A percentile compares a stretch with the other conserved stretches of the same genome.
phyloP scores from a whole-genome alignment of 805 yeast species.

The Monosporozyma aquatica region DNA sequence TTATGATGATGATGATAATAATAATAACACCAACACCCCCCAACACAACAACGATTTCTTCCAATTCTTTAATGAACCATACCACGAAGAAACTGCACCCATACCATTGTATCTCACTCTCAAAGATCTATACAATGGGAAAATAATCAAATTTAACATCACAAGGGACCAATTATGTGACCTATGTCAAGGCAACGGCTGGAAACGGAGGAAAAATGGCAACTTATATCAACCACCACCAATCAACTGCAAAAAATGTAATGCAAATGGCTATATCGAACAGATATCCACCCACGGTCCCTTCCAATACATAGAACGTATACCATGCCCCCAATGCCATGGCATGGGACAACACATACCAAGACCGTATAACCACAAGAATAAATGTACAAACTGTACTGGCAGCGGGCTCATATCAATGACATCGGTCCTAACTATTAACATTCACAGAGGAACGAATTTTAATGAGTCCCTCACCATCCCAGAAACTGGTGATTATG shows the following conservation, averaged over 20 bases:
- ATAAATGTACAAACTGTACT: slow-evolving; percentile 66
- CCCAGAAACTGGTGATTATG: slow-evolving; percentile 69
- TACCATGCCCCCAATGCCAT: slow-evolving; percentile 56
- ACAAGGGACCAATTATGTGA: slow-evolving; percentile 66
- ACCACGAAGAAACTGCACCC: background rate
- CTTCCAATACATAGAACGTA: slow-evolving; percentile 35
- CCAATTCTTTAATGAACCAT: slow-evolving; percentile 44
- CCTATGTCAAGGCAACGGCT: slow-evolving; percentile 70
- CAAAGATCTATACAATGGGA: slow-evolving; percentile 74
- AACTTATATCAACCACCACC: slow-evolving; percentile 36
- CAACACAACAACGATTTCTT: slow-evolving; percentile 65
- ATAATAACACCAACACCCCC: too few species aligned
- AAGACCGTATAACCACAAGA: slow-evolving; percentile 36
- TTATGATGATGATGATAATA: slow-evolving; percentile 35
- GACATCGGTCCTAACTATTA: slow-evolving; percentile 71
- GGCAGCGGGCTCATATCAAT: slow-evolving; percentile 52
- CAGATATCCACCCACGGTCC: slow-evolving; percentile 12
- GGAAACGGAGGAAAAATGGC: slow-evolving; percentile 33
- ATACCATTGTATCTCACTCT: slow-evolving; percentile 55
- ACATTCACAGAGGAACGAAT: slow-evolving; percentile 62
- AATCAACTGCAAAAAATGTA: slow-evolving; percentile 51
- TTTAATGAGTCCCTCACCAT: slow-evolving; percentile 53
- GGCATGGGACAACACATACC: slow-evolving; percentile 51
- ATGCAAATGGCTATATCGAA: slow-evolving; percentile 58
- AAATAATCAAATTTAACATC: slow-evolving; percentile 62